Base-by-base conservation (phyloP, 768 basidiomycete species). In the Leucosporidium yakuticum region DNA sequence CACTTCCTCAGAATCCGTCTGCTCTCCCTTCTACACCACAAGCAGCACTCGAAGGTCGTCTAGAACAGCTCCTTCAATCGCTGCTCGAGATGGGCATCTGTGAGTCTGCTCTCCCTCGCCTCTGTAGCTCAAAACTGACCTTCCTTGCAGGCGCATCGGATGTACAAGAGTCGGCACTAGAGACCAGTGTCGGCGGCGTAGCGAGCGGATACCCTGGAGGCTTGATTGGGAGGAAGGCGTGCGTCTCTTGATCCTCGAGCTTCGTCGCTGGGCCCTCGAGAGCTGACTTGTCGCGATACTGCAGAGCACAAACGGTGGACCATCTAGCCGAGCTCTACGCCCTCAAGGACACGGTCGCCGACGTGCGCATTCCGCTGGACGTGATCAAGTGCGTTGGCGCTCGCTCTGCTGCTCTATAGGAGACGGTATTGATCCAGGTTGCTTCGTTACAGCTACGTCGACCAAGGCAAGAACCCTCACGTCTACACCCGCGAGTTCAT, bases 401-500 rank as follows among this genome's bases (percentile, higher is more conserved):
- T 1, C 34, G 15, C 4, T 21, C 23, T 36, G 36, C 25, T 12
- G 47, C 25, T 7, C 15, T 19, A 21, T 8, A 21, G 34, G 20
- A 8, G 17, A 20, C 8, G 11, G 3, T 5, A 14, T 36, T 54
- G n/a, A 50, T 15, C 1, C 61, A 2, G 21, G 12, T 54, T 62
- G 55, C 47, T 44, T 44, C 4, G 15, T 32, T 6, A 0, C 56
- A 76, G 73, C 53, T 64, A 62, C 39, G 73, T 76, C 44, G 76
- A 76, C 50, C 63, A 65, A 23, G 76, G 76, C 59, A 68, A 67
- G 63, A 76, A 76, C 64, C 76, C 76, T n/a, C 73, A 75, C 50
- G 14, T 60, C 54, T 71, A 73, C 67, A 74, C 73, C 8, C 68
- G 70, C 25, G 71, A 74, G 56, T 68, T 70, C 12, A 58, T 75